Evolutionary conservation across 2,329 filamentous ascomycete species (phyloP).

Genomic region (Neonectria ditissima): DNA sequence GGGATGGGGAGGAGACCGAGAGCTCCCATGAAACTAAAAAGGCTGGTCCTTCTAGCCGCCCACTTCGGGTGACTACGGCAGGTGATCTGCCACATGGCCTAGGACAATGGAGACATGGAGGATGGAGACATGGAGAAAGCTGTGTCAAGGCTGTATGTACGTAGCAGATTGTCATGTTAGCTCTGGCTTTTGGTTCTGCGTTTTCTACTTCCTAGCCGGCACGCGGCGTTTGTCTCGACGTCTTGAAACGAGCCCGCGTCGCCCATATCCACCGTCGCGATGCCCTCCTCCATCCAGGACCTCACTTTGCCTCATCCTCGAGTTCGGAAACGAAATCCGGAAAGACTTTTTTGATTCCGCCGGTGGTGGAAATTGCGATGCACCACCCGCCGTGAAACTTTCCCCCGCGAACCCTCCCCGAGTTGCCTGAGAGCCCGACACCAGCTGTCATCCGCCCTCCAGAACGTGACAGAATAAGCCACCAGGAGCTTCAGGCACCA

Average conservation of each 20-base stretch:
- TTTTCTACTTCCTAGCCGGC: background rate
- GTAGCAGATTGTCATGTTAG: background rate
- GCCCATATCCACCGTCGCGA: too few relatives aligned
- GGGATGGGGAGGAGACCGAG: background rate
- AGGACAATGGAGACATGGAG: background rate
- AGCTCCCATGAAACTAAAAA: too few relatives aligned
- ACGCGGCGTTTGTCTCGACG: background rate
- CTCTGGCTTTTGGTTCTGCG: too few relatives aligned
- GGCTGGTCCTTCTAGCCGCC: background rate
- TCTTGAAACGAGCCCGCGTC: background rate
- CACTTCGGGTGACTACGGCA: conserved; percentile 16
- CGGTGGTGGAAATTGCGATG: background rate
- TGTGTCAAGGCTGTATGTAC: too few relatives aligned
- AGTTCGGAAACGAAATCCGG: background rate
- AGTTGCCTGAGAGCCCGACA: too few relatives aligned
- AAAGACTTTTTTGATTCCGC: background rate
- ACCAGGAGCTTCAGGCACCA: background rate
- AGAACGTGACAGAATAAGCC: background rate
- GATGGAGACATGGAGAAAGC: background rate
- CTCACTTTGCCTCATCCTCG: background rate
- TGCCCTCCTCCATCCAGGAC: too few relatives aligned
- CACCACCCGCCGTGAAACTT: background rate
- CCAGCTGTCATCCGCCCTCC: too few relatives aligned
- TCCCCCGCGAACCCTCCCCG: background rate
- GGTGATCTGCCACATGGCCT: conserved; percentile 18